These are phyloP conservation scores for Chaetomiaceae sp. DNA, from an alignment of 2,329 filamentous ascomycete species.

Conservation along the genomic window DNA sequence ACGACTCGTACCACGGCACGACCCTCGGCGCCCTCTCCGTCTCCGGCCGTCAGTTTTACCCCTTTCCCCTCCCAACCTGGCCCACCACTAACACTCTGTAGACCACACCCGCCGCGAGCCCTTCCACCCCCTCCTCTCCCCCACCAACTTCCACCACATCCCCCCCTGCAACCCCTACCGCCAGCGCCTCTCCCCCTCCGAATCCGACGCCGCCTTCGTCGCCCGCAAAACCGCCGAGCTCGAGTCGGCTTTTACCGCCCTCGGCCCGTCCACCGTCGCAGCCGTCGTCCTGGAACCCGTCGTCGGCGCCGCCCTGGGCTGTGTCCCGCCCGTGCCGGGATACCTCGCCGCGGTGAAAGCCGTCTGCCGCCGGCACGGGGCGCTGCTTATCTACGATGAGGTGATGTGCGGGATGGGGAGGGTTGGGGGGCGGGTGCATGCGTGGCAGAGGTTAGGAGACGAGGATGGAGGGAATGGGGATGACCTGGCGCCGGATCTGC, in stretches of 20 bases:
- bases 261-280: slow-evolving; percentile 60
- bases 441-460: slow-evolving; percentile 51
- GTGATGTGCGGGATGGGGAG: slow-evolving; percentile 67
- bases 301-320: slow-evolving; percentile 66
- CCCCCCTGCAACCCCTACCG: slow-evolving; percentile 63
- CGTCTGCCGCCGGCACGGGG: slow-evolving; percentile 67
- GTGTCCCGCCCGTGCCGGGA: slow-evolving; percentile 59
- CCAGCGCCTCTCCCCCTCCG: slow-evolving; percentile 38
- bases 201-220: slow-evolving; percentile 54
- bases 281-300: slow-evolving; percentile 66
- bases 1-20: slow-evolving; percentile 65
- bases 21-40: slow-evolving; percentile 60
- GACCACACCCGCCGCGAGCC: slow-evolving; percentile 52
- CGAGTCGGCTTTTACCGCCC: slow-evolving; percentile 54
- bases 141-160: slow-evolving; percentile 45
- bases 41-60: slow-evolving; percentile 43
- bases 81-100: neutral
- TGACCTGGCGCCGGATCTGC: slow-evolving; percentile 57
- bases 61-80: neutral
- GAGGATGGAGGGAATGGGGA: slow-evolving; percentile 30
- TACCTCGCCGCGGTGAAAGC: slow-evolving; percentile 66
- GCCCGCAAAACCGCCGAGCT: slow-evolving; percentile 56
- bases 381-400: slow-evolving; percentile 74
- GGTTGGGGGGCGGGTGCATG: slow-evolving; percentile 51
- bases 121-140: slow-evolving; percentile 53